Percentiles rank a stretch among this genome's conserved stretches.
These are phyloP conservation scores for Cordyceps cicadae DNA, from an alignment of 2,329 filamentous ascomycete species.

Conservation along the genomic window DNA sequence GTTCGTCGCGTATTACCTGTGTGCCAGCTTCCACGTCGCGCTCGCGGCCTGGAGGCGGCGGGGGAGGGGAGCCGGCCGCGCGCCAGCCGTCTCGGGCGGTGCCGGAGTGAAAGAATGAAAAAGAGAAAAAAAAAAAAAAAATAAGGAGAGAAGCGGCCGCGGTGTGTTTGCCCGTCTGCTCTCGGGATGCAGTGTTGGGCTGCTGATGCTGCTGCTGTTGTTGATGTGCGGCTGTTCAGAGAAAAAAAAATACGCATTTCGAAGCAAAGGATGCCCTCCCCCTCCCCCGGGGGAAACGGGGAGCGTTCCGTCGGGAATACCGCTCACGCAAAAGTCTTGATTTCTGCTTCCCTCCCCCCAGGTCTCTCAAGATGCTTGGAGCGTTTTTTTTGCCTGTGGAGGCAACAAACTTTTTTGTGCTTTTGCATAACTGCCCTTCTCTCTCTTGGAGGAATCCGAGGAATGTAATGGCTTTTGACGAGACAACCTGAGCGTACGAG, in stretches of 20 bases:
- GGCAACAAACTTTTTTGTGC: neutral
- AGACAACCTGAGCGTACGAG: neutral
- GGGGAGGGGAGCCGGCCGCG: neutral
- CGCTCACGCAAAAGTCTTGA: neutral
- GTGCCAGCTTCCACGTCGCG: neutral
- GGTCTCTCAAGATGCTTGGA: neutral
- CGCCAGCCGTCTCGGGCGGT: neutral
- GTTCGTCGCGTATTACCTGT: constrained; percentile 4
- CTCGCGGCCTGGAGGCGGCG: neutral
- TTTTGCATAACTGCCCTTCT: neutral
- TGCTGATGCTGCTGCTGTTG: too few relatives aligned
- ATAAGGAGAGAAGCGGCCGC: too few relatives aligned
- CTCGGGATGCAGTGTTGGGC: too few relatives aligned
- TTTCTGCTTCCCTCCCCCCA: neutral
- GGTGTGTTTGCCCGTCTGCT: too few relatives aligned
- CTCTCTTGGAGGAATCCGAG: too few relatives aligned
- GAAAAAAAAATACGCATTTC: too few relatives aligned
- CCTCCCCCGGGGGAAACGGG: too few relatives aligned
- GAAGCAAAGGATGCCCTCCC: too few relatives aligned
- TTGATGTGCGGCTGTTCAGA: too few relatives aligned
- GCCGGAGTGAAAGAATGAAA: neutral
- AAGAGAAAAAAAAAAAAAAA: too few relatives aligned
- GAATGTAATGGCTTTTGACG: neutral
- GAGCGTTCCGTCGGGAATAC: neutral
- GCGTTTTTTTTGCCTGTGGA: neutral